A percentile compares a stretch with the other conserved stretches of the same genome.
phyloP scores from a whole-genome alignment of 257 asterid species.

The Handroanthus guayacan region DNA sequence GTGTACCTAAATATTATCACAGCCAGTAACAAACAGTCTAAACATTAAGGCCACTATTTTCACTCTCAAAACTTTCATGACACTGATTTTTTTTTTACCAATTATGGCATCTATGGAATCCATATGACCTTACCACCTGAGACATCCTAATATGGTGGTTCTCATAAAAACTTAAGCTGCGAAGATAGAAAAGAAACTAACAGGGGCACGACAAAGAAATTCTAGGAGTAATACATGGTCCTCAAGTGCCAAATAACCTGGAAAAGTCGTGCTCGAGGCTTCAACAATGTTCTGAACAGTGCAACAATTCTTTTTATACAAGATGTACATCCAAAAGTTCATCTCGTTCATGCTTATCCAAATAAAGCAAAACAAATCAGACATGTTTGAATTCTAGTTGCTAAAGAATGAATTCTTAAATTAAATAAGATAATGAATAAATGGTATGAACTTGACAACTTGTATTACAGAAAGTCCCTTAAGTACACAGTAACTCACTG shows the following conservation, averaged over 20 bases:
- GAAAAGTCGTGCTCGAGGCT: not conserved
- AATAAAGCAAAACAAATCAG: not conserved
- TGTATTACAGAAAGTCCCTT: constrained; percentile 18
- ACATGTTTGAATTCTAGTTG: not conserved
- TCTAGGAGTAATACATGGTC: not conserved
- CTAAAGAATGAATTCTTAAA: constrained; percentile 15
- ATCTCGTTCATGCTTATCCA: not conserved
- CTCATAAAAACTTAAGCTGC: not conserved
- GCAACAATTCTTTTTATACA: not conserved
- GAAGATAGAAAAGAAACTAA: not conserved
- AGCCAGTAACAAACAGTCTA: not conserved
- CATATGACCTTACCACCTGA: not conserved
- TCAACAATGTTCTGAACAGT: not conserved
- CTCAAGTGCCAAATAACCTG: not conserved
- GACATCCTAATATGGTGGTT: not conserved
- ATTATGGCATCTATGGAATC: not conserved
- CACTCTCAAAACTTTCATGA: not conserved
- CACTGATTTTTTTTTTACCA: not conserved
- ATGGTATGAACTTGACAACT: not conserved
- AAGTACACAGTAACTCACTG: not conserved
- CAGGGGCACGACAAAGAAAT: not conserved
- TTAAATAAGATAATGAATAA: constrained; percentile 7
- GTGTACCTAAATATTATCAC: not conserved
- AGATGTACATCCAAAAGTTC: not conserved
- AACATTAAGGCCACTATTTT: not conserved